Base-by-base conservation (phyloP, 1,284 basidiomycete genomes). In the Retiboletus flavoniger region DNA sequence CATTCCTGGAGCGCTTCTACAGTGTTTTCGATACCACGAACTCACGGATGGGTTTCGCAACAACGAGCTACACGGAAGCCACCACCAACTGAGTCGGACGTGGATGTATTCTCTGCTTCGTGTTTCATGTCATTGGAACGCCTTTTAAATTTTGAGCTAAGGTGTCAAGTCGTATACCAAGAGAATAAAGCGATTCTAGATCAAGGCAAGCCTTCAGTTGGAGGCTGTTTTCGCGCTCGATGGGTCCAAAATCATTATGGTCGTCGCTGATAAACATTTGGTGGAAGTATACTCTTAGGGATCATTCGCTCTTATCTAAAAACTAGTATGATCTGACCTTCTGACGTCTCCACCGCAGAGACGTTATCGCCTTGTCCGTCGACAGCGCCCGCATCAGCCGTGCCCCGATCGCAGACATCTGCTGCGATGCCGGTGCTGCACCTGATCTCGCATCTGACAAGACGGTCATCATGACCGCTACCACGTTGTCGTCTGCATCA, bases 1-100 rank as follows among this genome's bases (percentile, higher is more conserved):
- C 70, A 28, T 85, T 82, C 77, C 72, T 84, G 49, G 81, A 88
- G 69, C 80, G 85, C 28, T 88, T 82, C 78, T 87, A 87, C 70
- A 77, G 78, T 26, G 82, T 85, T 31, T 87, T 72, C 63, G 87
- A 89, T 62, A 82, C 81, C 28, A 70, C 75, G 42, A 82, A 82
- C 69, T 54, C 61, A 7, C 74, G 64, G 21, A 73, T 85, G 55
- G 83, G 84, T n/a, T 77, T 85, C 50, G 82, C 84, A 10, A 78
- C 72, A 36, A 84, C 83, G 3, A 57, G 71, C 3, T 80, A 75
- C 72, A 87, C 84, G n/a, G 62, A 52, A 26, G 73, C 82, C n/a
- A 84, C 75, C 32, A 74, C 72, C 54, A 87, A 87, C 70, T 85
- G 69, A 71, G 21, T 24, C 21, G 21, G 21, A 4, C 21, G 21